These are phyloP conservation scores for Sporothrix sp. DNA, from an alignment of 2,329 filamentous ascomycete genomes.

Conservation along the genomic window DNA sequence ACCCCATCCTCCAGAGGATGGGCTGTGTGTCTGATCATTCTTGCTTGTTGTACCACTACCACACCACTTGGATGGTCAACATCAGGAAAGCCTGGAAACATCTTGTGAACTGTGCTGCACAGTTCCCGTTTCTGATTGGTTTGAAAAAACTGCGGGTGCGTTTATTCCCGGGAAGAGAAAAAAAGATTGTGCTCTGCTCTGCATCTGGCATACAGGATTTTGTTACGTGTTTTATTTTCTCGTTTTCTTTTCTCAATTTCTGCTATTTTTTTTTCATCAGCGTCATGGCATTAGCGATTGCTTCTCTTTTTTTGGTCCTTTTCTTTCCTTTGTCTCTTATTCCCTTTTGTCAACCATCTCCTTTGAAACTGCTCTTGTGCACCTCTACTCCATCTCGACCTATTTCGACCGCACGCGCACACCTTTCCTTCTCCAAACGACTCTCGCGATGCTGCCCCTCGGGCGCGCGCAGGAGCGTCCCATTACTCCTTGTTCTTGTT, in stretches of 20 bases:
- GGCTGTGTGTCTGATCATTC: slow-evolving; percentile 15
- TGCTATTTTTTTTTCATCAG: slow-evolving; percentile 24
- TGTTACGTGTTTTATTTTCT: slow-evolving; percentile 25
- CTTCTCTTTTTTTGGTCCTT: slow-evolving; percentile 26
- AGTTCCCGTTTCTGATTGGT: slow-evolving; percentile 6
- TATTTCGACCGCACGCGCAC: not conserved
- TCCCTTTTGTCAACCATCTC: slow-evolving; percentile 1
- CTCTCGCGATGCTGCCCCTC: too few species aligned
- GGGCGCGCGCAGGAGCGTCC: not conserved
- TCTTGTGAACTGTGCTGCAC: slow-evolving; percentile 5
- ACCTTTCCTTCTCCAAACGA: not conserved
- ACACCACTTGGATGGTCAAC: slow-evolving; percentile 1
- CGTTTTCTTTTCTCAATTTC: slow-evolving; percentile 26
- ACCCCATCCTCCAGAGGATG: slow-evolving; percentile 10
- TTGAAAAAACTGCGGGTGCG: slow-evolving; percentile 17
- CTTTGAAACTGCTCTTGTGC: not conserved
- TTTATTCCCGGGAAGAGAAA: slow-evolving; percentile 27
- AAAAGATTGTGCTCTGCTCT: slow-evolving; percentile 36
- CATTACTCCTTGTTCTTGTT: not conserved
- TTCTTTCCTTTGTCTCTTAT: slow-evolving; percentile 9
- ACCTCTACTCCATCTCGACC: not conserved
- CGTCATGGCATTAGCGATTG: slow-evolving; percentile 40
- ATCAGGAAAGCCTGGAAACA: not conserved
- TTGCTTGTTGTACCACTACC: slow-evolving; percentile 15
- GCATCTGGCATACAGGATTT: slow-evolving; percentile 33